Percentiles rank a stretch among this genome's conserved stretches.
Conservation (phyloP, 108 stramenopile species). For the Skeletonema costatum region DNA sequence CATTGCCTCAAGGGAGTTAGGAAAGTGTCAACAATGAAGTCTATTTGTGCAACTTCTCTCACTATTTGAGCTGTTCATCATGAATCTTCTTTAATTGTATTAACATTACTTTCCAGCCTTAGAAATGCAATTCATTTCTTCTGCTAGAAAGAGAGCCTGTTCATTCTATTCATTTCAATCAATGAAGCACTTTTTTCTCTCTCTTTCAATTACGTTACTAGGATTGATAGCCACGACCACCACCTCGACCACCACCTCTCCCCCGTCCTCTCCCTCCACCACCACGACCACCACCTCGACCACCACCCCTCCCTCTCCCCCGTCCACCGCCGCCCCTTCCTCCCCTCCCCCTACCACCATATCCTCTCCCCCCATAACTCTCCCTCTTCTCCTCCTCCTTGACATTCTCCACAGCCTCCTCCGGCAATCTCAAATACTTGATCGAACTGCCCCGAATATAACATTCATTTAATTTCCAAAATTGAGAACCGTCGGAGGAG, state of each 20-base stretch:
- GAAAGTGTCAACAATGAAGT: no score
- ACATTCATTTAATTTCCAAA: conserved; percentile 95
- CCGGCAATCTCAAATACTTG: conserved; percentile 95
- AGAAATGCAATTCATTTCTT: no score
- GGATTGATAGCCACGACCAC: conserved; percentile 31
- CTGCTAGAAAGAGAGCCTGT: no score
- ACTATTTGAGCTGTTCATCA: no score
- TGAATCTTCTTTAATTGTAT: no score
- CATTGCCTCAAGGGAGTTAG: no score
- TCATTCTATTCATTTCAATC: no score
- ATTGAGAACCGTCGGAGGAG: conserved; percentile 89
- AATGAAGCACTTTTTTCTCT: no score
- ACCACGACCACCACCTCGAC: conserved; percentile 43
- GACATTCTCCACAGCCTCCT: conserved; percentile 85
- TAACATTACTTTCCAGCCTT: no score
- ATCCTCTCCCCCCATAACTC: conserved; percentile 37
- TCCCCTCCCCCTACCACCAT: conserved; percentile 44
- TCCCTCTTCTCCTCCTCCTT: conserved; percentile 64
- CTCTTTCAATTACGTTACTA: no score
- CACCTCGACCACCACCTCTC: conserved; percentile 59
- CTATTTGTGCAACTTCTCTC: no score
- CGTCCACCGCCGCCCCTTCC: conserved; percentile 45
- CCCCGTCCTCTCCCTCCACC: conserved; percentile 58
- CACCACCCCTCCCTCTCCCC: conserved; percentile 39
- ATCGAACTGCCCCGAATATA: conserved; percentile 96